phyloP scores from a whole-genome alignment of 345 rosid genomes.

The Populus simonii region DNA sequence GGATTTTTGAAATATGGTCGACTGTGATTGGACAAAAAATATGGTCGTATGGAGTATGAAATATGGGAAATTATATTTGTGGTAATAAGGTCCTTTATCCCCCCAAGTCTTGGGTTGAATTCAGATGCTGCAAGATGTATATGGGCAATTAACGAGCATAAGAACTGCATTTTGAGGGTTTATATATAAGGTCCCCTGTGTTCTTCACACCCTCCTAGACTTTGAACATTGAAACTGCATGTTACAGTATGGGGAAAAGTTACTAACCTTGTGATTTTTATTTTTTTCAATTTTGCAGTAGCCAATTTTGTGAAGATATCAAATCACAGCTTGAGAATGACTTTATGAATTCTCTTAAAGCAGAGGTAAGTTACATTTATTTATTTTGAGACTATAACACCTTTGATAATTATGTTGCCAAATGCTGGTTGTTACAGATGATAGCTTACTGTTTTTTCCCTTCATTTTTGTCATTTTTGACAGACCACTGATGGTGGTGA shows the following conservation, averaged over 20 bases:
- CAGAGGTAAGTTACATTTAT: conserved; percentile 46
- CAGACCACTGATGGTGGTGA: conserved; percentile 72
- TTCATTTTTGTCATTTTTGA: background rate
- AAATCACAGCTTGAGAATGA: conserved; percentile 72
- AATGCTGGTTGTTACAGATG: background rate
- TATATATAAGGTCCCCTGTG: background rate
- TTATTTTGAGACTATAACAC: background rate
- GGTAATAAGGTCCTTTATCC: background rate
- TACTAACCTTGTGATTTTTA: background rate
- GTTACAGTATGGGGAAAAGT: background rate
- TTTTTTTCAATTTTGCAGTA: conserved; percentile 46
- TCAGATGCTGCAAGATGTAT: background rate
- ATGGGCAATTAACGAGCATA: background rate
- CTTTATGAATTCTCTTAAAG: conserved; percentile 67
- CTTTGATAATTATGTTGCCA: background rate
- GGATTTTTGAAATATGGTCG: background rate
- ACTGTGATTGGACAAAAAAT: no score
- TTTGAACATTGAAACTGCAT: background rate
- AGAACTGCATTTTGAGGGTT: background rate
- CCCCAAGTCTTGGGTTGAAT: background rate
- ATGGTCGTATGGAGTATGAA: background rate
- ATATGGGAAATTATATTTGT: background rate
- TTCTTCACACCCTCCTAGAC: background rate
- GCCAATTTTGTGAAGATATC: conserved; percentile 77
- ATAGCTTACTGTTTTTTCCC: background rate